phyloP scores from a whole-genome alignment of 768 basidiomycete species.

The Boletus huronensis region DNA sequence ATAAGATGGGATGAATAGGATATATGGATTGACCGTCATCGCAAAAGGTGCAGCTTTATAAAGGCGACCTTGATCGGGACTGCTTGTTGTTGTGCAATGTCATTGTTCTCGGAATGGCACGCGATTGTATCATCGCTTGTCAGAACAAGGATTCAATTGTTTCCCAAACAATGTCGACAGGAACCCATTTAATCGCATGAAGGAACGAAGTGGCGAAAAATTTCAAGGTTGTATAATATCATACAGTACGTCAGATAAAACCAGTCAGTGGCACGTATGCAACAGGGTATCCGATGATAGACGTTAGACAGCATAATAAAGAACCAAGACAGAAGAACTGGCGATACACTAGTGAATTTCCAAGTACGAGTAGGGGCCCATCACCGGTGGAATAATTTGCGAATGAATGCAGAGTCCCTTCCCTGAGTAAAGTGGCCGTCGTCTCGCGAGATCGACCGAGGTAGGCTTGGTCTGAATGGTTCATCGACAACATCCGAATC shows the following conservation, averaged over 20 bases:
- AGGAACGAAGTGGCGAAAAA: not conserved
- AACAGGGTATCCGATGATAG: conserved; percentile 35
- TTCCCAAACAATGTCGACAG: conserved; percentile 6
- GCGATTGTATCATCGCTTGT: not conserved
- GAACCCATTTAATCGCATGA: not conserved
- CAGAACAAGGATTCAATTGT: conserved; percentile 4
- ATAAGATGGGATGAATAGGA: not conserved
- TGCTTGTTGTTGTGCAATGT: conserved; percentile 13
- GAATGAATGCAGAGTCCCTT: conserved; percentile 45
- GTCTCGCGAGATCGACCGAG: conserved; percentile 33
- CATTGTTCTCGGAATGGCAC: conserved; percentile 19
- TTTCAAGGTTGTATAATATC: conserved; percentile 17
- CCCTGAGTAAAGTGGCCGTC: conserved; percentile 29
- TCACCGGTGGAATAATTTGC: conserved; percentile 50
- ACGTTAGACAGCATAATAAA: conserved; percentile 27
- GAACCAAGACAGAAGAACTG: conserved; percentile 23
- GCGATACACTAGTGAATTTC: conserved; percentile 28
- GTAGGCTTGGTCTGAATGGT: conserved; percentile 33
- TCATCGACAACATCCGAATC: conserved; percentile 41
- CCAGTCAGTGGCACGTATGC: conserved; percentile 34
- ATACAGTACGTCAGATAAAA: conserved; percentile 27
- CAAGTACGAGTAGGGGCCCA: conserved; percentile 15
- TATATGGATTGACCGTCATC: conserved; percentile 2
- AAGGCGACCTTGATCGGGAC: not conserved
- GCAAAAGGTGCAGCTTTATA: conserved; percentile 14